Base-by-base conservation (phyloP, 2,329 filamentous ascomycete genomes). In the Teratosphaeria gauchensis region DNA sequence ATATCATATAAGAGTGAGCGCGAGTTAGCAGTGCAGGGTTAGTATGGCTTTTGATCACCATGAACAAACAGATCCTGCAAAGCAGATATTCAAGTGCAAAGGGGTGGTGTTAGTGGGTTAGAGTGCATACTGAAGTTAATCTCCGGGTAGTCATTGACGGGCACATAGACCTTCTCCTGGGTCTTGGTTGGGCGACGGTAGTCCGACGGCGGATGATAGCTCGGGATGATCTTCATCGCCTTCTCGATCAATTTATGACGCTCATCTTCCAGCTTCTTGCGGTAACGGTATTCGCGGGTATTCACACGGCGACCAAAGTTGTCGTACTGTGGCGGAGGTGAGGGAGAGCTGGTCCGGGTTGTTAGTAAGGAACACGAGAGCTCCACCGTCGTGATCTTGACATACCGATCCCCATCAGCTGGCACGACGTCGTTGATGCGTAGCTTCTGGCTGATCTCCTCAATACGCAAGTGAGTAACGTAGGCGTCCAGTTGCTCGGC, bases 41-140 rank as follows among this genome's bases (percentile, higher is more conserved):
- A 70, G 67, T 64, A 63, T 66, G 61, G 64, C 68, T 67, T 69
- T 69, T 66, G 65, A 68, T 69, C 66, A 66, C 66, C 67, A 66
- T 66, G 63, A 68, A 68, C 65, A 68, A 68, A 68, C 64, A 66
- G 53, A 58, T 55, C 42, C 59, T 63, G 63, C 60, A 63, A 58
- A 58, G 59, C 54, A 56, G 58, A 59, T n/a, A 61, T 58, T 35
- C 28, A 55, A 53, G 59, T 64, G 61, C 28, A 73, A 75, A 67
- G 70, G 65, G 70, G 68, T 74, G 79, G 77, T 79, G 71, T 75
- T 73, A 75, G 74, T 91, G 90, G 91, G 90, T 96, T 96, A 96
- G 92, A 87, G 92, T 94, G 92, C 92, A 92, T 96, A 99, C 94
- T 99, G 90, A 99, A 99, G 88, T 99, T 99, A 87, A 99, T 97